A percentile compares a stretch with the other conserved stretches of the same genome.
phyloP scores from a whole-genome alignment of 2,329 filamentous ascomycete species.

The Talaromyces sp. region DNA sequence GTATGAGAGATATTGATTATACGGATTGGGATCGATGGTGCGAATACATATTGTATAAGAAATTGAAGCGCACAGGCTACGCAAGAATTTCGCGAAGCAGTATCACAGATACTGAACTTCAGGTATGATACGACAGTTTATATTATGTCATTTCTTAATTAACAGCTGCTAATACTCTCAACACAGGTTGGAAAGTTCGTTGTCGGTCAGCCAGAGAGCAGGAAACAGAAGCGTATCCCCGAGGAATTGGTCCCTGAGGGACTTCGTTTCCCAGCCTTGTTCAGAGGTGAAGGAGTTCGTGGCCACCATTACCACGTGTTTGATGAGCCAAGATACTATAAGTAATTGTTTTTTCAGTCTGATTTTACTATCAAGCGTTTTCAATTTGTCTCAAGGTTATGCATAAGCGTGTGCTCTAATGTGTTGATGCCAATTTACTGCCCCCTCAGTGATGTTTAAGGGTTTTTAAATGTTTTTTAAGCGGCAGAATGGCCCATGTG shows the following conservation, averaged over 20 bases:
- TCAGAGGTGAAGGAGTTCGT: constrained; percentile 78
- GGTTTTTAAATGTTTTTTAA: neutral
- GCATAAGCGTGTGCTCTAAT: neutral
- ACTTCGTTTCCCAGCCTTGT: constrained; percentile 76
- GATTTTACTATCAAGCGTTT: neutral
- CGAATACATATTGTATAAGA: constrained; percentile 97
- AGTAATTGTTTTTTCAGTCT: constrained; percentile 19
- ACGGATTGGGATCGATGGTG: constrained; percentile 97
- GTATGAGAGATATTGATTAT: constrained; percentile 93
- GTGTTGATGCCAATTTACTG: neutral
- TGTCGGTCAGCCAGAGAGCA: constrained; percentile 65
- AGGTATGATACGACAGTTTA: constrained; percentile 50
- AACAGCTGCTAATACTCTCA: constrained; percentile 15
- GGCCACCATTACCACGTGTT: constrained; percentile 95
- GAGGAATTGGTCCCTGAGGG: constrained; percentile 74
- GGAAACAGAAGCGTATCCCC: constrained; percentile 59
- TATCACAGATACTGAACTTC: constrained; percentile 95
- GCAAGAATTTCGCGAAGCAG: constrained; percentile 82
- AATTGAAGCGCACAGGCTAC: constrained; percentile 78
- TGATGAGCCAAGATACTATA: constrained; percentile 74
- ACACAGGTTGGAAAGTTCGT: constrained; percentile 79
- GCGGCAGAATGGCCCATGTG: neutral
- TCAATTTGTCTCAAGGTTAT: neutral
- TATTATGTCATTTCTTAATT: neutral
- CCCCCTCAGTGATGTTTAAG: neutral